phyloP scores from a whole-genome alignment of 2,329 filamentous ascomycete genomes.

The Aspergillus terreus region DNA sequence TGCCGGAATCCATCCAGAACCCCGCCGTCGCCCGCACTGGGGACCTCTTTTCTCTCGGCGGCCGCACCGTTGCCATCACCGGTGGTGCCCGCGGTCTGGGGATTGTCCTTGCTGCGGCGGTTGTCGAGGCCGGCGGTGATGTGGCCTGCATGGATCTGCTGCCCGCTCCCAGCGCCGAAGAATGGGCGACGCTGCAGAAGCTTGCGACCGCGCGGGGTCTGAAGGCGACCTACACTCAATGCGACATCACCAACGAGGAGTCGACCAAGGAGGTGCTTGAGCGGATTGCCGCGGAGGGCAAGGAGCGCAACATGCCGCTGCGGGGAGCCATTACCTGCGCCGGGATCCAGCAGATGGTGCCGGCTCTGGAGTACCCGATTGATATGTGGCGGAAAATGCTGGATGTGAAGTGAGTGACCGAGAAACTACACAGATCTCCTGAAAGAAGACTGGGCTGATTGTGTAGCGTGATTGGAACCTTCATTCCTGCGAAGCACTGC shows the following conservation, averaged over 20 bases:
- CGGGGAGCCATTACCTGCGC: conserved; percentile 43
- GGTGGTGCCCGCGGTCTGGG: conserved; percentile 52
- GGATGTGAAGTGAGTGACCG: conserved; percentile 27
- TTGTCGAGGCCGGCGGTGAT: conserved; percentile 49
- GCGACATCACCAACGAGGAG: conserved; percentile 48
- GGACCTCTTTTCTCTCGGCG: conserved; percentile 45
- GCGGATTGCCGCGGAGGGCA: conserved; percentile 22
- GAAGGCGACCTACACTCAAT: conserved; percentile 40
- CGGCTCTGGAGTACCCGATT: conserved; percentile 46
- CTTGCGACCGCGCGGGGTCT: conserved; percentile 34
- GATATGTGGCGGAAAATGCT: conserved; percentile 32
- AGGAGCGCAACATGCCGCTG: not conserved
- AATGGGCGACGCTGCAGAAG: conserved; percentile 45
- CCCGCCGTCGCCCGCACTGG: conserved; percentile 23
- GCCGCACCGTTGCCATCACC: conserved; percentile 43
- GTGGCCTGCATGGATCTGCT: conserved; percentile 50
- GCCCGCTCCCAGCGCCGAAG: conserved; percentile 22
- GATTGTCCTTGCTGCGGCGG: conserved; percentile 47
- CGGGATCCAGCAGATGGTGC: conserved; percentile 48
- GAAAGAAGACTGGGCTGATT: not conserved
- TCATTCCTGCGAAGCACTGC: conserved; percentile 31
- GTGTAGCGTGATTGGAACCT: conserved; percentile 31
- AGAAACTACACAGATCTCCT: not conserved
- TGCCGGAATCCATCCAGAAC: conserved; percentile 31
- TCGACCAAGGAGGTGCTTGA: conserved; percentile 35